Base-by-base conservation (phyloP, 2,329 filamentous ascomycete species). In the Alternaria atra region DNA sequence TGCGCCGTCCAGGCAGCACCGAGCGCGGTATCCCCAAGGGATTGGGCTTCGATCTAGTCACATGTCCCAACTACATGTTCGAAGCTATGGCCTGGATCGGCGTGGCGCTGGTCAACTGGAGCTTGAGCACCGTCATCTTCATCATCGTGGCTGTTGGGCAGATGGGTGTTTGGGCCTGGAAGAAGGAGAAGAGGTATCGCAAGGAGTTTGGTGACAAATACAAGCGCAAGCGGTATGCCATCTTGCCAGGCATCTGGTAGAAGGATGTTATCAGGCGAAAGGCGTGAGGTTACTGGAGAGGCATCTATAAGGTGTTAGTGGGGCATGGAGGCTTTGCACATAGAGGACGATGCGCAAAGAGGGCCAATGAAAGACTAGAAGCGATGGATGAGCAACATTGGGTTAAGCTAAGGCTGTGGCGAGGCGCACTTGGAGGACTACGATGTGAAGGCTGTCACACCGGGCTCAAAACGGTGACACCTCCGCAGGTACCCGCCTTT, bases 61-160 rank as follows among this genome's bases (percentile, higher is more conserved):
- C 95, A 12, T 97, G 94, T 82, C 95, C 95, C 42, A 99, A 99
- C 83, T 99, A 99, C 84, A 88, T 97, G 83, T 98, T 96, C 71
- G 95, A 99, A 77, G 85, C 91, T 6, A 79, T 97, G 37, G 88
- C 94, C 0, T 99, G 95, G 95, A 71, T 91, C 30, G 94, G 93
- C 27, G 85, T 98, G 56, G 90, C 91, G 69, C 77, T 97, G 43
- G 86, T 94, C 55, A 93, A 89, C 71, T 90, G 92, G 73, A 94
- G 90, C 81, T 90, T 91, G 83, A 87, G 89, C 52, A 91, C 95
- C 0, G 83, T 89, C 15, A 69, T 97, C 20, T 98, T 98, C 80
- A 89, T 91, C 62, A 77, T 84, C 25, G 84, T 93, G 52, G 93
- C 93, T 34, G 86, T 85, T 15, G 85, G 81, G 25, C 92, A 94